phyloP scores from a whole-genome alignment of 2,329 filamentous ascomycete genomes.

The Xylariaceae sp. region DNA sequence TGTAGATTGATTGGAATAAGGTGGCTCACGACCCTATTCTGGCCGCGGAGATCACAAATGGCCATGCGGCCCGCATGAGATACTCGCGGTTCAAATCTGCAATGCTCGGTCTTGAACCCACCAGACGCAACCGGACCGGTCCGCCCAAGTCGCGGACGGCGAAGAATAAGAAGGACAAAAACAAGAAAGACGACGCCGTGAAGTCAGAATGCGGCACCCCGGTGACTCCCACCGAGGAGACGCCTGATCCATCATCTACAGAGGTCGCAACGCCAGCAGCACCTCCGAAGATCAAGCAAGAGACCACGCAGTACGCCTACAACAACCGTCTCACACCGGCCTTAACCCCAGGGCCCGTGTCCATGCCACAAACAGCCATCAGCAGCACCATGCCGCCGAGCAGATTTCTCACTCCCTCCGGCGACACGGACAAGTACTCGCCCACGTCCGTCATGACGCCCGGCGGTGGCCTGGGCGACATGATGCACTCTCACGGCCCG shows the following conservation, averaged over 20 bases:
- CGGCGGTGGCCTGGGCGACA: slow-evolving; percentile 31
- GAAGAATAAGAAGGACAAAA: slow-evolving; percentile 42
- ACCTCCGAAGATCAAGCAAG: slow-evolving; percentile 36
- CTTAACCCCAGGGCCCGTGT: slow-evolving; percentile 31
- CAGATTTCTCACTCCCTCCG: slow-evolving; percentile 48
- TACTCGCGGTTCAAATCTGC: slow-evolving; percentile 49
- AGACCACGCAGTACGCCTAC: slow-evolving; percentile 32
- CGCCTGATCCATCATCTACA: slow-evolving; percentile 12
- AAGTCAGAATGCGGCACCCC: slow-evolving; percentile 36
- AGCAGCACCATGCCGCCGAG: slow-evolving; percentile 32
- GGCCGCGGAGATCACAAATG: slow-evolving; percentile 51
- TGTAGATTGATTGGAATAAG: slow-evolving; percentile 54
- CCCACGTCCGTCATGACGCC: slow-evolving; percentile 29
- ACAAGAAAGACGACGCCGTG: slow-evolving; percentile 36
- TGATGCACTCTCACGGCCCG: slow-evolving; percentile 28
- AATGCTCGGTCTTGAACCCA: slow-evolving; percentile 45
- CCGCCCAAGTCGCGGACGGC: slow-evolving; percentile 39
- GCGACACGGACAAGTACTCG: slow-evolving; percentile 42
- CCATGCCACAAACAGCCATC: slow-evolving; percentile 12
- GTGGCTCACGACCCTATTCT: slow-evolving; percentile 52
- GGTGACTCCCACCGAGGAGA: slow-evolving; percentile 22
- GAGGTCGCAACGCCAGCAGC: slow-evolving; percentile 15
- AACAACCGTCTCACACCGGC: slow-evolving; percentile 27
- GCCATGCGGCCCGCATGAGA: slow-evolving; percentile 57
- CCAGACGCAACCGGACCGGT: slow-evolving; percentile 40